Evolutionary conservation across 208 protist genomes (phyloP).

Genomic region (Leishmania major): DNA sequence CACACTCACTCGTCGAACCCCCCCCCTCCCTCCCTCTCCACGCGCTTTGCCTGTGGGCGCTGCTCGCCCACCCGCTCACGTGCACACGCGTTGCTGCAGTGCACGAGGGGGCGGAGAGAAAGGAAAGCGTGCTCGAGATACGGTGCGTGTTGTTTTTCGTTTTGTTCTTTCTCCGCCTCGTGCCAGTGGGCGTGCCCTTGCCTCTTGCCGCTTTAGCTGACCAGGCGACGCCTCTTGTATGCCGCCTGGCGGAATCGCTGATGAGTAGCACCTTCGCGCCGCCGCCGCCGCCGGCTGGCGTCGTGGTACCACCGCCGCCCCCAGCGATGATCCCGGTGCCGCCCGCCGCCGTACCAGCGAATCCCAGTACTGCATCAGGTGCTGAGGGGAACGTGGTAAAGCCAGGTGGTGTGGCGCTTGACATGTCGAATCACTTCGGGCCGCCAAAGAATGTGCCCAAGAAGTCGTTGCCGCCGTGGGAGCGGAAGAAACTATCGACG

Average conservation of each 20-base stretch:
- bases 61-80: neutral
- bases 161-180: neutral
- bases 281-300: slow-evolving; percentile 29
- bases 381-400: slow-evolving; percentile 22
- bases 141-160: neutral
- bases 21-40: neutral
- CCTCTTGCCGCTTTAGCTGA: neutral
- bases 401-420: slow-evolving; percentile 39
- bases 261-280: slow-evolving; percentile 40
- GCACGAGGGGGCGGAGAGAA: neutral
- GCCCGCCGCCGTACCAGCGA: slow-evolving; percentile 9
- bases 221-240: neutral
- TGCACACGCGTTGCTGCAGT: neutral
- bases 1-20: neutral
- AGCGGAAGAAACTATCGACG: slow-evolving; percentile 26
- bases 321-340: slow-evolving; percentile 11
- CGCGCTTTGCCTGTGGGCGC: neutral
- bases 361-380: neutral
- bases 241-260: neutral
- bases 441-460: slow-evolving; percentile 26
- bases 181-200: neutral
- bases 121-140: neutral
- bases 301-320: slow-evolving; percentile 25
- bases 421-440: slow-evolving; percentile 49
- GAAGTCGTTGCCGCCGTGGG: slow-evolving; percentile 51